These are phyloP conservation scores for Kernera saxatilis DNA, from an alignment of 345 rosid species.

Conservation along the genomic window DNA sequence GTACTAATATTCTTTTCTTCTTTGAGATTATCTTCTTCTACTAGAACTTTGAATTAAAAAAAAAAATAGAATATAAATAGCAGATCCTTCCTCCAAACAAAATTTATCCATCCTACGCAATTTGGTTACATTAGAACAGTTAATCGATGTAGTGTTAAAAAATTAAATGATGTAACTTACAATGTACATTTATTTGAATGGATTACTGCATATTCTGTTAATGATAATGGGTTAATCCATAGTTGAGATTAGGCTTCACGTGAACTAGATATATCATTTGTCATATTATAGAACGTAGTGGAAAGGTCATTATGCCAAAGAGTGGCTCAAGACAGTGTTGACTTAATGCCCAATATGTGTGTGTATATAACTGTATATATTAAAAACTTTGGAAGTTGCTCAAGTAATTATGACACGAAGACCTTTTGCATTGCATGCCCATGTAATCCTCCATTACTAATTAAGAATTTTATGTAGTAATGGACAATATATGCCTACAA, in stretches of 20 bases:
- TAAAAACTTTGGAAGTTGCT: background rate
- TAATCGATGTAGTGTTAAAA: background rate
- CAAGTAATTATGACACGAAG: conserved; percentile 23
- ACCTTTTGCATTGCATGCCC: conserved; percentile 20
- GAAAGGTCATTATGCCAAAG: conserved; percentile 31
- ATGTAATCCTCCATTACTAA: conserved; percentile 21
- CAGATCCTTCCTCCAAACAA: background rate
- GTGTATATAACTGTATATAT: background rate
- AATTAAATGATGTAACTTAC: background rate
- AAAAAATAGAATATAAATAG: background rate
- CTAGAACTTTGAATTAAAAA: background rate
- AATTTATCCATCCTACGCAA: background rate
- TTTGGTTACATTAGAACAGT: background rate
- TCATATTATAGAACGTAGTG: conserved; percentile 12
- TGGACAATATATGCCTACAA: conserved; percentile 1
- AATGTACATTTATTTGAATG: background rate
- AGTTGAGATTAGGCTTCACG: background rate
- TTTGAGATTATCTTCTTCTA: background rate
- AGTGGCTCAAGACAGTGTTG: conserved; percentile 35
- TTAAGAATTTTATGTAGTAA: background rate
- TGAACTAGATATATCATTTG: conserved; percentile 13
- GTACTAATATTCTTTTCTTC: background rate
- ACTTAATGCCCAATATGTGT: background rate
- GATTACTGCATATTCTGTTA: too few species aligned
- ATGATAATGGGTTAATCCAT: background rate